Evolutionary conservation across 495 filamentous ascomycete species (phyloP), one percentile per base, ranked within the genome.

Genomic region (Penicillium paxilli): DNA sequence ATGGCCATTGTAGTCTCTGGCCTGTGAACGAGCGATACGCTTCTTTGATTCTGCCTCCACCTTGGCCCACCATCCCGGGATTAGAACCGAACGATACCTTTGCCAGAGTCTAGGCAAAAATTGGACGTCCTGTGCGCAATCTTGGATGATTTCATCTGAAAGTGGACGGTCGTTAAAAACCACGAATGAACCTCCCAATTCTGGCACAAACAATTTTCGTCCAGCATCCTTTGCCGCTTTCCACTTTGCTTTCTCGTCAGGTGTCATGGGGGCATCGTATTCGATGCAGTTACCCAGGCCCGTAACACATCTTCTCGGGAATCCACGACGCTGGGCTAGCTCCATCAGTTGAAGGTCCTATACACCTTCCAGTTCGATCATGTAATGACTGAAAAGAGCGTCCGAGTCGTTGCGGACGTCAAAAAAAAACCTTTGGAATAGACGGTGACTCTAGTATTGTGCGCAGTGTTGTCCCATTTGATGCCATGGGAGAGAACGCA

Each of bases 341-440:
- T 86, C 79, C 76, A 87, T 78, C 1, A 86, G 69, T 59, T 87
- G 83, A 9, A 87, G 35, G 51, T 85, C 82, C 1, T 73, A 30
- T 1, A 84, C 54, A 0, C 80, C 78, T 1, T 38, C 54, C 0
- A 80, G 59, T 0, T 52, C 24, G 23, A 80, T 58, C 4, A 57
- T 38, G 54, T 62, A 83, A 17, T 75, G 80, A 44, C 47, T 44
- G 49, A 68, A 83, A 0, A 87, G 58, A 2, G 81, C 82, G 51
- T 86, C 79, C 0, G 83, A 80, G 52, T 83, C 79, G 52, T 79
- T 67, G 12, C 71, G 66, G 38, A 73, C 64, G 52, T 74, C 71
- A 25, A 76, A 73, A n/a, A 25, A 74, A 60, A n/a, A 60, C 70
- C 28, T 76, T 74, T 1, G 50, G 30, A 6, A 70, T 66, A 35